phyloP scores from a whole-genome alignment of 2,329 filamentous ascomycete species.

The Exophiala sp. region DNA sequence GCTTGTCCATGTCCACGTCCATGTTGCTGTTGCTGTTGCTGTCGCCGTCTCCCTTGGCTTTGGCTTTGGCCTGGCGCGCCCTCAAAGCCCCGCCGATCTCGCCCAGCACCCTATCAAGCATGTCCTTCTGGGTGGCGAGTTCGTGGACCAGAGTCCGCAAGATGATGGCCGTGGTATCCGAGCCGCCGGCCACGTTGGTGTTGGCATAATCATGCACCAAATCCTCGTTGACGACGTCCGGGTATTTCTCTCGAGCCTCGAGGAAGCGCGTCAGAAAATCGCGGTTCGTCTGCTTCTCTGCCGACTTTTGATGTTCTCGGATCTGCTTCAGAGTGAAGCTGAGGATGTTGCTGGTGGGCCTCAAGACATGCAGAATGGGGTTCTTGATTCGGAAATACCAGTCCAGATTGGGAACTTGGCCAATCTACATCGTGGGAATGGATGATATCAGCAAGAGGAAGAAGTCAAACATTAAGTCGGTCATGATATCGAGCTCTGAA shows the following conservation, averaged over 20 bases:
- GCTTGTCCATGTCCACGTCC: slow-evolving; percentile 38
- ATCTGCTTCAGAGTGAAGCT: slow-evolving; percentile 5
- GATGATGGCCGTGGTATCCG: slow-evolving; percentile 34
- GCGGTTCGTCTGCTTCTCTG: slow-evolving; percentile 49
- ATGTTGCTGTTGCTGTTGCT: not conserved
- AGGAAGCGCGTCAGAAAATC: slow-evolving; percentile 28
- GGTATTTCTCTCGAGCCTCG: slow-evolving; percentile 22
- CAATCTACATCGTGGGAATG: too few species aligned
- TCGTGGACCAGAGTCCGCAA: slow-evolving; percentile 33
- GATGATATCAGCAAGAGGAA: too few species aligned
- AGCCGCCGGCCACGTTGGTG: slow-evolving; percentile 33
- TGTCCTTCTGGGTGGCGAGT: slow-evolving; percentile 29
- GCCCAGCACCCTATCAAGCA: slow-evolving; percentile 27
- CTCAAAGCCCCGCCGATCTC: slow-evolving; percentile 40
- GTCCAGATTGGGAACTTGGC: slow-evolving; percentile 15
- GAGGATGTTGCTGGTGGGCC: slow-evolving; percentile 49
- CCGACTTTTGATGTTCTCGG: not conserved
- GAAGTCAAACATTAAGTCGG: too few species aligned
- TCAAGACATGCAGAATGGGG: slow-evolving; percentile 46
- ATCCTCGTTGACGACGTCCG: slow-evolving; percentile 29
- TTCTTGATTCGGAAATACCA: slow-evolving; percentile 61
- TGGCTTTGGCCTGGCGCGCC: slow-evolving; percentile 8
- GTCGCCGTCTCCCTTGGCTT: slow-evolving; percentile 8
- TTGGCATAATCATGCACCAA: slow-evolving; percentile 31
- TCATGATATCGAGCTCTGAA: too few species aligned